phyloP scores from a whole-genome alignment of 805 yeast species.

The Candida broadrunensis region DNA sequence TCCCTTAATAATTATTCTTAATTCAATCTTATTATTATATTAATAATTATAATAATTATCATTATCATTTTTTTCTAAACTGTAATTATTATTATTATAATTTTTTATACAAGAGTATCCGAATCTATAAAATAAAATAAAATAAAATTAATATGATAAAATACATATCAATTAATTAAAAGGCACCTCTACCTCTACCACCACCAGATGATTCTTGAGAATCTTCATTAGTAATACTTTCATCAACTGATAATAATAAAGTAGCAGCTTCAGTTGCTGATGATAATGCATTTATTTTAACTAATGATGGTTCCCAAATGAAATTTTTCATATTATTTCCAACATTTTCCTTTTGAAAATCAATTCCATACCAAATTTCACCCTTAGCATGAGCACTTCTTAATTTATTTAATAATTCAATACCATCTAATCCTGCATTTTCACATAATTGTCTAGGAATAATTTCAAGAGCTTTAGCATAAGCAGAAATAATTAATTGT shows the following conservation, averaged over 20 bases:
- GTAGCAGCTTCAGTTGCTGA: conserved; percentile 98
- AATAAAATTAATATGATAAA: no score
- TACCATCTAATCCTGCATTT: conserved; percentile 98
- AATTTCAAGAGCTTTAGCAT: conserved; percentile 91
- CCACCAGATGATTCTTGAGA: conserved; percentile 38
- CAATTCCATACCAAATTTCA: conserved; percentile 88
- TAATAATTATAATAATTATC: no score
- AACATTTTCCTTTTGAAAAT: conserved; percentile 78
- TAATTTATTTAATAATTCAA: conserved; percentile 86
- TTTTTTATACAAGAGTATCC: no score
- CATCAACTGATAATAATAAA: conserved; percentile 91
- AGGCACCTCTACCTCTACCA: conserved; percentile 72
- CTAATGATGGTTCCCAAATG: conserved; percentile 98
- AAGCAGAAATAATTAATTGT: conserved; percentile 87
- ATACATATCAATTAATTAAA: conserved; percentile 12
- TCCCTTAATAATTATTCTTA: no score
- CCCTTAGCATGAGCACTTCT: conserved; percentile 95
- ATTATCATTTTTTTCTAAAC: no score
- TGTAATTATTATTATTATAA: no score
- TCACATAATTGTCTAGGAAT: conserved; percentile 98
- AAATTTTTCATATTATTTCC: conserved; percentile 82
- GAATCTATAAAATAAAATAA: no score
- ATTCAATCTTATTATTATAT: no score
- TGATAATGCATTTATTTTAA: conserved; percentile 88
- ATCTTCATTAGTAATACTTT: conserved; percentile 77